Percentiles rank a stretch among this genome's conserved stretches.
These are phyloP conservation scores for Massariosphaeria phaeospora DNA, from an alignment of 495 filamentous ascomycete genomes.

Conservation along the genomic window DNA sequence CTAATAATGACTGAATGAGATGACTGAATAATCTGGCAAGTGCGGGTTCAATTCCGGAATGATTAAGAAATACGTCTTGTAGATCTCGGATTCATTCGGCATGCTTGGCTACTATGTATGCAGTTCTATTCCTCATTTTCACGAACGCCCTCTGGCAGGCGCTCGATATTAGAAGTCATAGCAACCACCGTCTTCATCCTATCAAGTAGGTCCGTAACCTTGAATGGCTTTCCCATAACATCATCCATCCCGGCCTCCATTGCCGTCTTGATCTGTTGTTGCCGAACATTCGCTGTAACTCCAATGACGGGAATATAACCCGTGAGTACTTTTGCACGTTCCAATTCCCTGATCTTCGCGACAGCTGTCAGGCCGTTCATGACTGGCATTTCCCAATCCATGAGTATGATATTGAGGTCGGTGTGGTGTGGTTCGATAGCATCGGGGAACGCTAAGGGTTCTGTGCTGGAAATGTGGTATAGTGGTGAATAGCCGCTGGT, in stretches of 20 bases:
- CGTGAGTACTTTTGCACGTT: conserved; percentile 23
- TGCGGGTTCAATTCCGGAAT: too few species aligned
- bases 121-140: too few species aligned
- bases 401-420: conserved; percentile 31
- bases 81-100: too few species aligned
- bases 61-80: too few species aligned
- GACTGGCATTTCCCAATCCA: conserved; percentile 42
- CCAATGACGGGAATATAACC: conserved; percentile 32
- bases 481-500: not conserved
- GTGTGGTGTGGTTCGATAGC: not conserved
- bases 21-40: too few species aligned
- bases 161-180: too few species aligned
- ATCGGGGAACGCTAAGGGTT: not conserved
- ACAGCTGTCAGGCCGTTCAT: conserved; percentile 36
- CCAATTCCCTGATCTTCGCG: conserved; percentile 29
- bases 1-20: too few species aligned
- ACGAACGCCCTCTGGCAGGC: too few species aligned
- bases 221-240: conserved; percentile 26
- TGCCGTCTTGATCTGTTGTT: conserved; percentile 32
- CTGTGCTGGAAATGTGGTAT: not conserved
- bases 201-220: conserved; percentile 11
- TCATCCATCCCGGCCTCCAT: conserved; percentile 37
- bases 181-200: conserved; percentile 10
- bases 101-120: too few species aligned
- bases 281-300: conserved; percentile 37